Conservation (phyloP, 2,329 filamentous ascomycete genomes). For the Aspergillus unguis region DNA sequence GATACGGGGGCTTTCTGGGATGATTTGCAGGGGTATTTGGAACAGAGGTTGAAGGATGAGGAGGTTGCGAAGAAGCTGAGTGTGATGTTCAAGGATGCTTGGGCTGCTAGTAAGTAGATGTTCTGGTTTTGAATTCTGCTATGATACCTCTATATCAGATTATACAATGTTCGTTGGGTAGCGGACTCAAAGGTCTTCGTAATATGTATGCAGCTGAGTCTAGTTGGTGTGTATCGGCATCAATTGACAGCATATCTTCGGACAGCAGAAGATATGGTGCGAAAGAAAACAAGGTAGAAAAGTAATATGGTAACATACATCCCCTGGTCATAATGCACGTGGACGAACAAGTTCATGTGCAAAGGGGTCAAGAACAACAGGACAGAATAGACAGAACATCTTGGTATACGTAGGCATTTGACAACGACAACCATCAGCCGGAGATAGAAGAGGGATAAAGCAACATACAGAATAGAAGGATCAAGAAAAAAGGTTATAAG, state of each 20-base stretch:
- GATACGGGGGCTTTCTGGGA: constrained; percentile 76
- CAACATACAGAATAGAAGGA: background rate
- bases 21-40: constrained; percentile 76
- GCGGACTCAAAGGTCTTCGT: background rate
- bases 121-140: background rate
- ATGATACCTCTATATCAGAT: constrained; percentile 12
- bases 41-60: constrained; percentile 72
- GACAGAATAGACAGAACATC: background rate
- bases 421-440: background rate
- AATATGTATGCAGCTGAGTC: background rate
- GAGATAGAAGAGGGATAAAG: constrained; percentile 1
- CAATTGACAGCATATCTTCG: background rate
- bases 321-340: constrained; percentile 10
- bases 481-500: constrained; percentile 18
- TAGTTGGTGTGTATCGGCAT: background rate
- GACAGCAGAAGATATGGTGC: background rate
- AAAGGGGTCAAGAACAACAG: background rate
- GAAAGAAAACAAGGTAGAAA: constrained; percentile 3
- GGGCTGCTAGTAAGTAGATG: constrained; percentile 40
- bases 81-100: constrained; percentile 67
- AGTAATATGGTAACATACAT: constrained; percentile 12
- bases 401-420: constrained; percentile 6
- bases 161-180: background rate
- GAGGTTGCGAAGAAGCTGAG: constrained; percentile 62
- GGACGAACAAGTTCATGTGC: background rate